Evolutionary conservation across 225 moss, liverwort and hornwort genomes (phyloP), one percentile per base, ranked within the genome.

Genomic region (Lunularia cruciata): DNA sequence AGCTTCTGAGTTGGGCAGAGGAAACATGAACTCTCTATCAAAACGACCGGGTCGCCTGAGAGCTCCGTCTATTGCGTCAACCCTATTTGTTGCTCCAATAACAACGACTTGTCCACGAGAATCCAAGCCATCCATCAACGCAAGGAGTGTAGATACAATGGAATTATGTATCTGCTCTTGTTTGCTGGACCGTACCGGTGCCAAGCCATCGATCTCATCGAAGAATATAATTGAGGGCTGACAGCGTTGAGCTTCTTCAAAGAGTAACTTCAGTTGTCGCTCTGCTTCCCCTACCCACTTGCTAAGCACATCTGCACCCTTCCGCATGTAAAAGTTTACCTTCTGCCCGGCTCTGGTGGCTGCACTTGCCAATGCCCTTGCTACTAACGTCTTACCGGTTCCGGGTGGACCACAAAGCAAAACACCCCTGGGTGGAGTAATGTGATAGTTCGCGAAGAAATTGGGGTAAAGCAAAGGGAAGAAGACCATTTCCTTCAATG

Each of bases 251-350:
- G 88, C 90, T 73, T 90, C 88, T 80, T 90, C 88, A 19, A 88
- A 90, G 18, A 88, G 86, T 81, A 88, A 79, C n/a, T 86, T 86
- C 37, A 90, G 71, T 71, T 90, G 88, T 33, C 90, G 79, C 82
- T 90, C 90, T 26, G 88, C 87, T 82, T 90, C 90, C 68, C 90
- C 90, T 13, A 90, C 88, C 90, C 90, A 90, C 80, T 87, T 90
- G 75, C 82, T 72, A n/a, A 90, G 88, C 63, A 90, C 90, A 75
- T 90, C 90, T 38, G 90, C 90, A 60, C 90, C 90, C 75, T 90
- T 90, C 56, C 90, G 81, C 90, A 90, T 90, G 82, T 87, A 90
- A 73, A 90, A 90, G 70, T 86, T 88, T 37, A 90, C 90, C 78
- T 90, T 90, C 78, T 86, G 87, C 43, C 90, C 90, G 40, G 90